Evolutionary conservation across 306 rosid species (phyloP).

Genomic region (Crotalaria pallida): DNA sequence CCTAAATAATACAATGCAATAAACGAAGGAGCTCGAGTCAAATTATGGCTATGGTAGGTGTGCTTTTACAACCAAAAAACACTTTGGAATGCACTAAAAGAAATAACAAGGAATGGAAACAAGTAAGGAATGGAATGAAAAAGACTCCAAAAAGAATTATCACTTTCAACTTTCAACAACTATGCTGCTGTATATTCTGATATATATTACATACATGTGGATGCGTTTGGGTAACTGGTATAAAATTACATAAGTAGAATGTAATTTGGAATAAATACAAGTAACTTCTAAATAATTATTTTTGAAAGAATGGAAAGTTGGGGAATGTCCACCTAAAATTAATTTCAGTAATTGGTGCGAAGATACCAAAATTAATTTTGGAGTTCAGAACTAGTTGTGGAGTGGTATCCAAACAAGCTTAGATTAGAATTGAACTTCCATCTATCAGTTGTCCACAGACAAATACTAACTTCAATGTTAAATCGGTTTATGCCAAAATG

Average conservation of each 20-base stretch:
- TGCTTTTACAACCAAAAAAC: neutral
- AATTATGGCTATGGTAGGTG: neutral
- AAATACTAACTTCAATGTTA: neutral
- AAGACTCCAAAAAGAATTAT: neutral
- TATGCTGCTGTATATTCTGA: neutral
- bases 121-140: neutral
- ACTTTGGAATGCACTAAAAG: neutral
- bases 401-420: neutral
- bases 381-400: neutral
- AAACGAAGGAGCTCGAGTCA: slow-evolving; percentile 10
- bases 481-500: neutral
- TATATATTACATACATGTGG: neutral
- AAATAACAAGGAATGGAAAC: neutral
- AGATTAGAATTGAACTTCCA: neutral
- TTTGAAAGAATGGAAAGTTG: neutral
- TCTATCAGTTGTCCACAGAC: neutral
- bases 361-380: neutral
- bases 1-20: slow-evolving; percentile 40
- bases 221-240: neutral
- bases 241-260: neutral
- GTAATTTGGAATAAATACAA: neutral
- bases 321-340: neutral
- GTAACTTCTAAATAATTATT: neutral
- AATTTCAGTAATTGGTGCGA: neutral
- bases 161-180: neutral